Evolutionary conservation across 169 alveolate genomes (phyloP).

Genomic region (Cryptosporidium andersoni): DNA sequence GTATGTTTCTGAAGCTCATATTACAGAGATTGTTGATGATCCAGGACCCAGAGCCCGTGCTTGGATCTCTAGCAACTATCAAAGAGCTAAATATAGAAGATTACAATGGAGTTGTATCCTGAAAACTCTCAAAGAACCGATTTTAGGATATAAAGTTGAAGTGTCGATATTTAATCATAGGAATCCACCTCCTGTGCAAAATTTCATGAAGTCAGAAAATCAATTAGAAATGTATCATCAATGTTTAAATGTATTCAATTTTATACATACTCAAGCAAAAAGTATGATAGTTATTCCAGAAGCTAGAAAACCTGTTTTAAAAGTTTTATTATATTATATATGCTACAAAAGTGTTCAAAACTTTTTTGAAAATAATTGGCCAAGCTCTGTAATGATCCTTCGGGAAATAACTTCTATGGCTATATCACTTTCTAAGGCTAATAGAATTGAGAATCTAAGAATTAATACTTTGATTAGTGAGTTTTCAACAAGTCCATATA

Average conservation of each 20-base stretch:
- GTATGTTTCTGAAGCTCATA: slow-evolving; percentile 64
- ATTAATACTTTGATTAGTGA: slow-evolving; percentile 29
- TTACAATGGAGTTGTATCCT: slow-evolving; percentile 22
- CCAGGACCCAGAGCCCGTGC: slow-evolving; percentile 42
- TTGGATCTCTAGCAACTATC: slow-evolving; percentile 21
- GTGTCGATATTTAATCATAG: slow-evolving; percentile 11
- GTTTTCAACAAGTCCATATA: slow-evolving; percentile 5
- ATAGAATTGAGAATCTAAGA: not conserved
- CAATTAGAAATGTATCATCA: slow-evolving; percentile 49
- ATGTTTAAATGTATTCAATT: slow-evolving; percentile 62
- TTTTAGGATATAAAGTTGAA: slow-evolving; percentile 41
- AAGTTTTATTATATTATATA: slow-evolving; percentile 35
- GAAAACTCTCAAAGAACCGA: slow-evolving; percentile 11
- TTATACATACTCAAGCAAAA: slow-evolving; percentile 36
- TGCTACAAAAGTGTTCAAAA: slow-evolving; percentile 28
- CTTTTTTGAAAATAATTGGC: slow-evolving; percentile 16
- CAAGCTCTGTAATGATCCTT: slow-evolving; percentile 32
- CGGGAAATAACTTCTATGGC: slow-evolving; percentile 44
- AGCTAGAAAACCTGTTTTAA: slow-evolving; percentile 13
- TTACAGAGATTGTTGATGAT: slow-evolving; percentile 39
- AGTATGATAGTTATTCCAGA: slow-evolving; percentile 21
- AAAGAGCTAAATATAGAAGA: slow-evolving; percentile 44
- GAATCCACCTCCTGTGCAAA: slow-evolving; percentile 64
- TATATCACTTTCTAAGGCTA: not conserved
- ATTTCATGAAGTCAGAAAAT: slow-evolving; percentile 51